phyloP scores from a whole-genome alignment of 2,329 filamentous ascomycete species.

The Cadophora gregata region DNA sequence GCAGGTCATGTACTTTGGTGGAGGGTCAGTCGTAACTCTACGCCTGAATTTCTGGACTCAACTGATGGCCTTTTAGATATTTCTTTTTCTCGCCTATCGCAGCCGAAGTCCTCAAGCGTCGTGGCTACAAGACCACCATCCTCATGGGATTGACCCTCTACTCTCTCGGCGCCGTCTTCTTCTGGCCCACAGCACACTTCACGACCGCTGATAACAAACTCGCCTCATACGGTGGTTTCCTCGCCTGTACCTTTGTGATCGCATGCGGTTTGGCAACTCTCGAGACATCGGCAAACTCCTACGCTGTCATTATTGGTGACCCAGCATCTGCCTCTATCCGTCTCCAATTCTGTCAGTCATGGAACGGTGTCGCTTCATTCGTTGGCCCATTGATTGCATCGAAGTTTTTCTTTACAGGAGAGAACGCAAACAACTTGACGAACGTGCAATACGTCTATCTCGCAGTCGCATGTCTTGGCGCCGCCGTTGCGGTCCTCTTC shows the following conservation, averaged over 20 bases:
- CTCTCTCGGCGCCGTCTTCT: slow-evolving; percentile 78
- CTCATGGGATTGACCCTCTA: slow-evolving; percentile 78
- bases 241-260: slow-evolving; percentile 74
- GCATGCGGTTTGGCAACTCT: slow-evolving; percentile 78
- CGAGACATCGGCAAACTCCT: slow-evolving; percentile 81
- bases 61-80: slow-evolving; percentile 49
- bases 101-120: slow-evolving; percentile 71
- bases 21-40: slow-evolving; percentile 47
- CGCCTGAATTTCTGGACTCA: too few species aligned
- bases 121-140: slow-evolving; percentile 79
- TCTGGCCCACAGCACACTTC: slow-evolving; percentile 82
- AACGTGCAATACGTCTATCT: slow-evolving; percentile 86
- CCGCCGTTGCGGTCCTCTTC: slow-evolving; percentile 69
- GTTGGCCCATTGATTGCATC: slow-evolving; percentile 76
- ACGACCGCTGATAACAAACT: slow-evolving; percentile 54
- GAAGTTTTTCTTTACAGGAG: slow-evolving; percentile 69
- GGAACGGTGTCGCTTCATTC: slow-evolving; percentile 77
- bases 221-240: slow-evolving; percentile 77
- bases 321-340: slow-evolving; percentile 75
- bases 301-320: slow-evolving; percentile 73
- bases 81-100: slow-evolving; percentile 71
- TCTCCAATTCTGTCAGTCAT: slow-evolving; percentile 75
- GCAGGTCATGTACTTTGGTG: slow-evolving; percentile 74
- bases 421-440: slow-evolving; percentile 69
- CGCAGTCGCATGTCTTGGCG: slow-evolving; percentile 76